Base-by-base conservation (phyloP, 106 monocot genomes). In the Dendrobium huoshanense region DNA sequence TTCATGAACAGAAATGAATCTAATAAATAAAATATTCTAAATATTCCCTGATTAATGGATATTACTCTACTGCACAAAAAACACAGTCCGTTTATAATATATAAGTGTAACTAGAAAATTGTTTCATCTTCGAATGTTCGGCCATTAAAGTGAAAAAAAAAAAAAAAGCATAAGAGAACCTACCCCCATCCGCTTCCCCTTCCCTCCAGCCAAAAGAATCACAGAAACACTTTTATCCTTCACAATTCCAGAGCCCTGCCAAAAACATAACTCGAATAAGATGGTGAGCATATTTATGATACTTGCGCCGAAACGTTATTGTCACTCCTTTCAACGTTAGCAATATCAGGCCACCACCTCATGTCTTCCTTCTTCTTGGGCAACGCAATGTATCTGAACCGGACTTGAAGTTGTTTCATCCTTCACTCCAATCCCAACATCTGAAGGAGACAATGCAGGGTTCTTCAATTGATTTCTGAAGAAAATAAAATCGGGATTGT, bases 141-240 rank as follows among this genome's bases (percentile, higher is more conserved):
- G 4, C 42, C 20, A 1, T 42, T 44, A 20, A 33, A 70, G 33
- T 9, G 74, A 74, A 20, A 25, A 74, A 67, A n/a, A 68, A 74
- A 67, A n/a, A 59, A 55, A 77, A 74, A 13, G 2, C 13, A 17
- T n/a, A 37, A 17, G 77, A 67, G 42, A n/a, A 80, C 20, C 64
- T 91, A 94, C 97, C 88, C 94, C 97, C 97, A 98, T 98, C 18
- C 97, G 65, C 81, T 89, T 98, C 51, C 97, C 97, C 78, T 83
- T 86, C 18, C 97, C 97, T 81, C 97, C 97, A 1, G 97, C 90
- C 81, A 98, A 79, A 24, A 98, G 87, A 67, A 98, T 82, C 81
- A 98, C 98, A 5, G 94, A 98, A 75, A 98, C 92, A 54, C 94
- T 94, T 88, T 67, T 92, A 77, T 94, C 92, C 80, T 88, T 89